Evolutionary conservation across 78 protist species (phyloP).

Genomic region (Guillardia theta): DNA sequence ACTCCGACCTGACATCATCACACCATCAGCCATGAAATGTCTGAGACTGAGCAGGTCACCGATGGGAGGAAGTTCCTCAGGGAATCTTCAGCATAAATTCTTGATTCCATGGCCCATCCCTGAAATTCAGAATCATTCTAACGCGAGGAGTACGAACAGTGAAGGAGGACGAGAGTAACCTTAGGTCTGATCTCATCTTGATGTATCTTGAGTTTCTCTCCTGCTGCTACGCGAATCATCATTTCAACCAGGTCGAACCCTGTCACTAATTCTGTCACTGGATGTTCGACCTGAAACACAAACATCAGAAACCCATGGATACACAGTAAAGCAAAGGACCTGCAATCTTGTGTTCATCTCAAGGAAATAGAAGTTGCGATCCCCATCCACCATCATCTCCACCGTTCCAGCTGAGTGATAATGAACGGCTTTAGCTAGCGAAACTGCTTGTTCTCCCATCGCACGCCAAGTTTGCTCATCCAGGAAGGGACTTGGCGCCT

Average conservation of each 20-base stretch:
- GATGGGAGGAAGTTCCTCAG: slow-evolving; percentile 80
- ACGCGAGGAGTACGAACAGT: neutral
- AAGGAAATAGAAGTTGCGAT: slow-evolving; percentile 84
- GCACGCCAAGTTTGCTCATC: slow-evolving; percentile 66
- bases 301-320: neutral
- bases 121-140: slow-evolving; percentile 23
- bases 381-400: slow-evolving; percentile 88
- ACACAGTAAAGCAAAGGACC: slow-evolving; percentile 51
- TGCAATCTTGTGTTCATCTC: slow-evolving; percentile 99
- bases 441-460: slow-evolving; percentile 86
- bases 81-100: slow-evolving; percentile 96
- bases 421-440: slow-evolving; percentile 79
- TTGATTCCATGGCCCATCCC: slow-evolving; percentile 92
- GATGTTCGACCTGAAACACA: slow-evolving; percentile 82
- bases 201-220: slow-evolving; percentile 48
- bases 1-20: too few species aligned
- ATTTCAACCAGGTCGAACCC: slow-evolving; percentile 93
- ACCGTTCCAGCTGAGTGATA: slow-evolving; percentile 95
- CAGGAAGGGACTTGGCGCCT: slow-evolving; percentile 62
- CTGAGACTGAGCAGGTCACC: too few species aligned
- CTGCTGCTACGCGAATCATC: slow-evolving; percentile 72
- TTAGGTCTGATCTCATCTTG: slow-evolving; percentile 63
- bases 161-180: neutral
- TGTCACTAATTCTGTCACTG: slow-evolving; percentile 91
- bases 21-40: neutral